phyloP scores from a whole-genome alignment of 176 grass and related monocot genomes.

The maize (Zea mays) region Zm-B73-REFERENCE-NAM-5.0 NC_050100.1:213785501-213786000 shows the following conservation, averaged over 20 bases:
- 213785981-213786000: background rate
- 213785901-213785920: background rate
- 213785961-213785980: background rate
- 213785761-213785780: constrained; percentile 14
- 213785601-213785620: constrained; percentile 67
- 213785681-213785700: constrained; percentile 37
- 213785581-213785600: constrained; percentile 43
- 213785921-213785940: background rate
- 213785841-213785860: background rate
- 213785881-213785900: constrained; percentile 4
- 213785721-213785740: constrained; percentile 29
- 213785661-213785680: constrained; percentile 31
- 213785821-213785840: background rate
- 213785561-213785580: constrained; percentile 56
- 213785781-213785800: background rate
- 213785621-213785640: constrained; percentile 36
- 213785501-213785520: constrained; percentile 28
- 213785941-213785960: background rate
- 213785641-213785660: constrained; percentile 37
- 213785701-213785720: constrained; percentile 55
- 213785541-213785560: background rate
- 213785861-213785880: constrained; percentile 9
- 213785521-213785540: background rate
- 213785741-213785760: constrained; percentile 30
- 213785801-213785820: constrained; percentile 12